Evolutionary conservation across 148 eudicot genomes (phyloP), one percentile per base, ranked within the genome.

Genomic region (Rhododendron henanense): DNA sequence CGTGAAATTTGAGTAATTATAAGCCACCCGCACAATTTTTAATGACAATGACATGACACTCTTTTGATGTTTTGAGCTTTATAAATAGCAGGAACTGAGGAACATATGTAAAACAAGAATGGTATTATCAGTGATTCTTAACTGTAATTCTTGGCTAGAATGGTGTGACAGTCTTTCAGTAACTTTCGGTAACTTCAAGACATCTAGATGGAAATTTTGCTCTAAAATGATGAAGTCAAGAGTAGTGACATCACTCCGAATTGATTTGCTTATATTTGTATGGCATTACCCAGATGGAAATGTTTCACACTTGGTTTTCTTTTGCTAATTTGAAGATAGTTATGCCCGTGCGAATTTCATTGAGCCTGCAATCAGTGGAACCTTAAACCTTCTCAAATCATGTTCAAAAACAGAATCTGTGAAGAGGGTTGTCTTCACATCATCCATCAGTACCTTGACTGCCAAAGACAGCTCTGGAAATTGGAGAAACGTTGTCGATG

Each of bases 381-480:
- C 93, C 28, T 87, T 94, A 28, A 95, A 94, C 85, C 89, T 95
- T 47, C 94, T 95, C 25, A 94, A 85, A 85, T 57, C 96, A 39
- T 95, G 98, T 88, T 69, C 76, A 78, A 92, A 86, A 82, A 78
- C 94, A 6, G 67, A 78, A 33, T 86, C 93, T 9, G 96, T 90
- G 39, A 94, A 87, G 84, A 89, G 91, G 55, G 94, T 95, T 41
- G 91, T 94, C 81, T 90, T 94, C 77, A 95, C 98, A 81, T 95
- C 98, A 41, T 95, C 98, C 47, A 93, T 93, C 33, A 95, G 96
- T 83, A 95, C 96, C 25, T 89, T 95, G 69, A 94, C 94, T 31
- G 93, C 93, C 65, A 91, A 90, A 81, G 93, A 91, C 74, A 76
- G 39, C 45, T 67, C 88, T 6, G 94, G 93, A 50, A 89, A 85